phyloP scores from a whole-genome alignment of 192 early-diverging fungal species.

The Coemansia sp. region DNA sequence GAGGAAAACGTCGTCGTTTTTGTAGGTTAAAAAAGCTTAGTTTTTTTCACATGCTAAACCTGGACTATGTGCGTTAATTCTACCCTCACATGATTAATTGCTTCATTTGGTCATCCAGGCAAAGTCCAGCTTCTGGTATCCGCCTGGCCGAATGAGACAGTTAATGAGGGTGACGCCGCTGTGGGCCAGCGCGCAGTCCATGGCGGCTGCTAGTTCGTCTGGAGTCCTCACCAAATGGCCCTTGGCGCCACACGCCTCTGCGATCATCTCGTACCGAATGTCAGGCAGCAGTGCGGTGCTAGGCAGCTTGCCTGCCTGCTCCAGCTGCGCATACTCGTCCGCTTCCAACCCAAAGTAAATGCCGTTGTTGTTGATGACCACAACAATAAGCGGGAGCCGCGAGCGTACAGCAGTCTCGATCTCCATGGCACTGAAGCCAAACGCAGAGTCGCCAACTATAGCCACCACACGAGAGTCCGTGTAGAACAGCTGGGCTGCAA shows the following conservation, averaged over 20 bases:
- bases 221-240: slow-evolving; percentile 61
- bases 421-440: slow-evolving; percentile 80
- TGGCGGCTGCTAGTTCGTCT: slow-evolving; percentile 54
- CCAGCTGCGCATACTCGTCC: slow-evolving; percentile 48
- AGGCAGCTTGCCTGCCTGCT: slow-evolving; percentile 49
- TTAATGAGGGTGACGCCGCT: slow-evolving; percentile 63
- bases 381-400: slow-evolving; percentile 62
- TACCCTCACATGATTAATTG: too few relatives aligned
- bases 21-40: not conserved
- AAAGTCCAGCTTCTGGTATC: slow-evolving; percentile 58
- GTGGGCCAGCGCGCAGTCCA: slow-evolving; percentile 45
- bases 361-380: slow-evolving; percentile 78
- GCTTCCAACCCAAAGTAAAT: slow-evolving; percentile 67
- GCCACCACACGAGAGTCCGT: slow-evolving; percentile 56
- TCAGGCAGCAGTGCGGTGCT: slow-evolving; percentile 63
- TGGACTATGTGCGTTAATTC: too few relatives aligned
- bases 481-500: slow-evolving; percentile 63
- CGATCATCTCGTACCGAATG: slow-evolving; percentile 67
- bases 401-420: slow-evolving; percentile 67
- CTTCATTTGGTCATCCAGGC: slow-evolving; percentile 51
- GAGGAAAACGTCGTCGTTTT: not conserved
- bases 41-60: slow-evolving; percentile 1
- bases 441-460: slow-evolving; percentile 74
- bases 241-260: slow-evolving; percentile 62
- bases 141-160: slow-evolving; percentile 63